Evolutionary conservation across 768 basidiomycete species (phyloP).

Genomic region (Lactarius deliciosus): DNA sequence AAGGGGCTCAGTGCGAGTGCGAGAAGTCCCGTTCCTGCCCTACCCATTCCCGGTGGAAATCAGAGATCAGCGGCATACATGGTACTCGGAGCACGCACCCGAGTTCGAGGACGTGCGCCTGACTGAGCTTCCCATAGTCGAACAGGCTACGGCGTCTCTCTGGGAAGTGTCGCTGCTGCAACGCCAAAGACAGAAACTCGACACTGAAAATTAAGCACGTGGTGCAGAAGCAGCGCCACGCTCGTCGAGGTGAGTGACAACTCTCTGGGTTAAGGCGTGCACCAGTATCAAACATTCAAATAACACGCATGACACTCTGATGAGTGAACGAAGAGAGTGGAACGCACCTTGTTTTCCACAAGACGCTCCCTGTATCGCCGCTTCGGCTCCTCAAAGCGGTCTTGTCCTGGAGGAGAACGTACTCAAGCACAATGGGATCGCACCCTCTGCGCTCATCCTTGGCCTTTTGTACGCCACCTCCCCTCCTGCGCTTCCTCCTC

Average conservation of each 20-base stretch:
- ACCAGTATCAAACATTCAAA: too few relatives aligned
- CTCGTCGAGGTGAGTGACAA: too few relatives aligned
- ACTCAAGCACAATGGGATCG: constrained; percentile 41
- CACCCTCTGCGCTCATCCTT: constrained; percentile 5
- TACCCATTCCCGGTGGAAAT: too few relatives aligned
- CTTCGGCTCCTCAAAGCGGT: constrained; percentile 65
- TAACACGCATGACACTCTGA: background rate
- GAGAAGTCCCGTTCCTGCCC: constrained; percentile 27
- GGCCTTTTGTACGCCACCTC: background rate
- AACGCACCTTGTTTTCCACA: constrained; percentile 79
- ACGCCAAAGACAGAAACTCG: constrained; percentile 61
- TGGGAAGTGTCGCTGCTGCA: constrained; percentile 54
- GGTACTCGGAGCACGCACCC: constrained; percentile 48
- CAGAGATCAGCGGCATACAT: too few relatives aligned
- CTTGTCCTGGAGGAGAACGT: constrained; percentile 70
- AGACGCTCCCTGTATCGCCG: constrained; percentile 83
- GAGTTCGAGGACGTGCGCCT: constrained; percentile 65
- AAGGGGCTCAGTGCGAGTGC: constrained; percentile 22
- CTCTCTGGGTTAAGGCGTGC: too few relatives aligned
- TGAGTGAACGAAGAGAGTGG: too few relatives aligned
- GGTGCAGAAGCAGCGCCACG: too few relatives aligned
- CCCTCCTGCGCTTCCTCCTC: constrained; percentile 4
- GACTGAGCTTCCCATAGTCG: constrained; percentile 41
- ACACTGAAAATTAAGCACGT: constrained; percentile 45
- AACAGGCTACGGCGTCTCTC: constrained; percentile 42